Evolutionary conservation across 1,284 basidiomycete species (phyloP).

Genomic region (Peniophora sp.): DNA sequence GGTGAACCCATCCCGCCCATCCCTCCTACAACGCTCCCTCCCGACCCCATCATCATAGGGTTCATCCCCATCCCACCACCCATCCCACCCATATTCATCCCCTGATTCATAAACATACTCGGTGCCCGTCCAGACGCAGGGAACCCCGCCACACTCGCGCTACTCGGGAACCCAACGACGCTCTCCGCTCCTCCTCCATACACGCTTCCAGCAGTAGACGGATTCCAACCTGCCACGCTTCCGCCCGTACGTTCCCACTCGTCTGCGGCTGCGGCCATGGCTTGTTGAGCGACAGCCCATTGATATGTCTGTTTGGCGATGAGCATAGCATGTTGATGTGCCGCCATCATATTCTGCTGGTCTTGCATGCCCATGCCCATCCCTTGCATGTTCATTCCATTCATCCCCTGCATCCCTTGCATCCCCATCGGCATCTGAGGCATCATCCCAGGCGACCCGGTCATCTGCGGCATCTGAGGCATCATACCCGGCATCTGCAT

Average conservation of each 20-base stretch:
- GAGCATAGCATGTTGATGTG: constrained; percentile 78
- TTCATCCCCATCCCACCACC: constrained; percentile 18
- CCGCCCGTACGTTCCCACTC: constrained; percentile 75
- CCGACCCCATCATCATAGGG: constrained; percentile 26
- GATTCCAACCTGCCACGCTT: constrained; percentile 28
- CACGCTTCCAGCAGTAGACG: constrained; percentile 15
- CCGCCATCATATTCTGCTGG: constrained; percentile 44
- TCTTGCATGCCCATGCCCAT: constrained; percentile 19
- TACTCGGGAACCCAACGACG: constrained; percentile 23
- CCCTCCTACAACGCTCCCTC: constrained; percentile 7
- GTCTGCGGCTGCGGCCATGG: constrained; percentile 73
- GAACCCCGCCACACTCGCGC: constrained; percentile 12
- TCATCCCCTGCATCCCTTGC: constrained; percentile 18
- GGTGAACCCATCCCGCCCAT: constrained; percentile 26
- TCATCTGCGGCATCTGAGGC: no score
- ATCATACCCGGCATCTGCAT: not conserved
- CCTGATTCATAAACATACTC: constrained; percentile 11
- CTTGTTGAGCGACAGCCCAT: constrained; percentile 78
- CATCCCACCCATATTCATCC: constrained; percentile 13
- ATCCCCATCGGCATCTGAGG: no score
- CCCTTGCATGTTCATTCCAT: constrained; percentile 30
- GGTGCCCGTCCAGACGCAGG: constrained; percentile 4
- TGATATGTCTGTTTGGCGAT: constrained; percentile 80
- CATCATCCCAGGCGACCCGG: no score
- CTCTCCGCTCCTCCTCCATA: constrained; percentile 25